Base-by-base conservation (phyloP, 2,329 filamentous ascomycete species). In the Dissoconium aciculare region DNA sequence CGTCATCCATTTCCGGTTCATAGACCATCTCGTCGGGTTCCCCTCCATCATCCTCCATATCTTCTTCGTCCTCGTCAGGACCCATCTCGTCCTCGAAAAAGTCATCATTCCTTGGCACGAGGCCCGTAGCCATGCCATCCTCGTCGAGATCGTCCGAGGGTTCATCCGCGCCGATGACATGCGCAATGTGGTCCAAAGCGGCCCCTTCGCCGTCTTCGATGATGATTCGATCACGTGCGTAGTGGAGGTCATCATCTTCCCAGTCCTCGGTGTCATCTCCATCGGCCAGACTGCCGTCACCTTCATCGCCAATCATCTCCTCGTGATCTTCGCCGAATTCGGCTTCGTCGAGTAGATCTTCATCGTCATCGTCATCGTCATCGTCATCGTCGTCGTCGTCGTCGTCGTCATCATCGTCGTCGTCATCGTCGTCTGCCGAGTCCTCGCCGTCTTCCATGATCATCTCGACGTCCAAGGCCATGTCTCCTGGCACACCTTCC, bases 401-500 rank as follows among this genome's bases (percentile, higher is more conserved):
- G 17, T 69, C 66, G 5, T 72, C 70, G 13, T 67, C 65, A 12
- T 69, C 64, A 5, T 63, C 62, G 3, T 70, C 64, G 2, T 64
- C 66, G 17, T 72, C 72, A 8, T 74, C 72, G 17, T 76, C 73
- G 15, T 73, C 68, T 15, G 72, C 69, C 31, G 60, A 61, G 33
- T 58, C 59, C 3, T 70, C 67, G 3, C 76, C 74, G n/a, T 71
- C 71, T 30, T 80, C 78, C 63, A 94, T 80, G 38, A 92, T 81
- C 43, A 95, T 79, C 60, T 93, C 85, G 30, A 94, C 80, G 21
- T 81, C 74, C 55, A 73, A 66, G 14, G 58, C 60, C n/a, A 62
- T 56, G 44, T 75, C 71, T 10, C 71, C 71, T 23, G 69, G 62
- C 24, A 74, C 55, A 34, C 71, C 71, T 60, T 76, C 71, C 29